Conservation (phyloP, 768 basidiomycete species). For the Suillus paluster region DNA sequence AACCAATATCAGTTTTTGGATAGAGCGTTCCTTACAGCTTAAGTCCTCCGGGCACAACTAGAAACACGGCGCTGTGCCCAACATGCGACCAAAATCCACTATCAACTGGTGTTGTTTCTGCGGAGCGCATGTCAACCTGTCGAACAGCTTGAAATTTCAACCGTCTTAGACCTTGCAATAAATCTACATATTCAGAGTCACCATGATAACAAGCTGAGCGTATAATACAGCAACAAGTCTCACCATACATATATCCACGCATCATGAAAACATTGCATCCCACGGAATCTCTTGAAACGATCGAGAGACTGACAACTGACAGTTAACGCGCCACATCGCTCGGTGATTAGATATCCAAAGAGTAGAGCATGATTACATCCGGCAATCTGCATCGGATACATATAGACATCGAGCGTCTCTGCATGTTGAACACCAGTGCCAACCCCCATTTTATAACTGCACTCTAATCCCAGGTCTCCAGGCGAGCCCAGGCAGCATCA, state of each 20-base stretch:
- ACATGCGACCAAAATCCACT: background rate
- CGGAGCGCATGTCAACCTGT: background rate
- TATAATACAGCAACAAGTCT: background rate
- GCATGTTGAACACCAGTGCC: background rate
- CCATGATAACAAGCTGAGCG: background rate
- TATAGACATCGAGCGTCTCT: background rate
- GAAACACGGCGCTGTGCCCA: background rate
- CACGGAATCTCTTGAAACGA: background rate
- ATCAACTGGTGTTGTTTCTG: background rate
- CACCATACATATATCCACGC: background rate
- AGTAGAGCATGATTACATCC: background rate
- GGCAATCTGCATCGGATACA: background rate
- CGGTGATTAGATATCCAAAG: background rate
- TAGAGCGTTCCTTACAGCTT: background rate
- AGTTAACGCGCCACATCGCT: background rate
- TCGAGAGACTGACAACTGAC: background rate
- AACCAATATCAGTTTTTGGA: background rate
- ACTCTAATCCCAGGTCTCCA: background rate
- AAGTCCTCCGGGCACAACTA: background rate
- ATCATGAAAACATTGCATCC: background rate
- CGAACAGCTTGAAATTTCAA: conserved; percentile 2
- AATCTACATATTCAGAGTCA: background rate
- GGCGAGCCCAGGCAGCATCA: background rate
- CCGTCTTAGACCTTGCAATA: background rate
- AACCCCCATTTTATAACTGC: background rate